These are phyloP conservation scores for Collybia nuda DNA, from an alignment of 768 basidiomycete species.

Conservation along the genomic window DNA sequence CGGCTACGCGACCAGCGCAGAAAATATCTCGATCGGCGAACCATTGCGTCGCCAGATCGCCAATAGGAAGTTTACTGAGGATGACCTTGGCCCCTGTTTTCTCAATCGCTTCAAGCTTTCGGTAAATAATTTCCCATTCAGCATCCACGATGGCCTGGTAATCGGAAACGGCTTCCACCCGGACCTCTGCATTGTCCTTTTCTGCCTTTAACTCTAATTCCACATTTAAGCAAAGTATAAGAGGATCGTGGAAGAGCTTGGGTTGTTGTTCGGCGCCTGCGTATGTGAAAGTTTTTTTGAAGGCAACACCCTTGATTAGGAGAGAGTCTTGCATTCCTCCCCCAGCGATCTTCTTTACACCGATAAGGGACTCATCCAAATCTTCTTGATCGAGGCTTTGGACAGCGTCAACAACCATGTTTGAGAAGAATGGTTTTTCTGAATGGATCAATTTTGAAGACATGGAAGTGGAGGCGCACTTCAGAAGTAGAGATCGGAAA, in stretches of 20 bases:
- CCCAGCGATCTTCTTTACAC: slow-evolving; percentile 96
- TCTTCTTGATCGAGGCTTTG: slow-evolving; percentile 89
- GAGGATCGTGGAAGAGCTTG: slow-evolving; percentile 85
- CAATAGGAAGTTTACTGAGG: slow-evolving; percentile 96
- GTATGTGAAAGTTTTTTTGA: slow-evolving; percentile 99
- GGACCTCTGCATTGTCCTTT: slow-evolving; percentile 98
- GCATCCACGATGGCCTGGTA: slow-evolving; percentile 99
- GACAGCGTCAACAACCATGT: slow-evolving; percentile 98
- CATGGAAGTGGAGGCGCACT: slow-evolving; percentile 99
- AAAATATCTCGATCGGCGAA: slow-evolving; percentile 99
- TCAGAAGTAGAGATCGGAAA: slow-evolving; percentile 91
- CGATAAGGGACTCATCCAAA: slow-evolving; percentile 93
- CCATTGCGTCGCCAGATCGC: slow-evolving; percentile 98
- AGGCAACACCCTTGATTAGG: slow-evolving; percentile 87
- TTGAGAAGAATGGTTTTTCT: slow-evolving; percentile 97
- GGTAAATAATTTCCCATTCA: slow-evolving; percentile 99
- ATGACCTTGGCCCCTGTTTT: slow-evolving; percentile 97
- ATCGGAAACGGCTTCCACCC: slow-evolving; percentile 94
- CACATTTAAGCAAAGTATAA: slow-evolving; percentile 93
- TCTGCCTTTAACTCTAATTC: slow-evolving; percentile 99
- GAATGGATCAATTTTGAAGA: slow-evolving; percentile 99
- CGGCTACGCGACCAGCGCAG: slow-evolving; percentile 94
- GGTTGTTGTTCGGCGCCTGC: slow-evolving; percentile 99
- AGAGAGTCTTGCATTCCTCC: slow-evolving; percentile 97
- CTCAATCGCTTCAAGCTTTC: slow-evolving; percentile 94